A percentile compares a stretch with the other conserved stretches of the same genome.
These are phyloP conservation scores for Ensete ventricosum DNA, from an alignment of 176 grass and related monocot species.

Conservation along the genomic window DNA sequence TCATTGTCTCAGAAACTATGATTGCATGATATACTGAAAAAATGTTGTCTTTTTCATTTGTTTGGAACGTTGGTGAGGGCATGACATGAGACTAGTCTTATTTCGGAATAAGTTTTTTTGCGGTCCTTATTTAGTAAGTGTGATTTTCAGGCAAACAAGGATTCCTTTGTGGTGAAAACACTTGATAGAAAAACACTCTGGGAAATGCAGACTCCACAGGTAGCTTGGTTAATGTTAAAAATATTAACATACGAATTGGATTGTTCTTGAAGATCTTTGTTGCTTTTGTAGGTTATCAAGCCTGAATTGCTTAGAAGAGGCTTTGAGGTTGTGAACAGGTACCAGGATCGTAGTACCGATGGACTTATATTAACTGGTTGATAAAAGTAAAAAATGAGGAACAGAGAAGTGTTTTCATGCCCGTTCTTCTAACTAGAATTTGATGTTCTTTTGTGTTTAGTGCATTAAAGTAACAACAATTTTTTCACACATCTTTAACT, in stretches of 20 bases:
- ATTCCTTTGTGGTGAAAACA: slow-evolving; percentile 85
- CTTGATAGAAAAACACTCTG: slow-evolving; percentile 93
- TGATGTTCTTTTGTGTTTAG: no score
- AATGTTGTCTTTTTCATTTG: no score
- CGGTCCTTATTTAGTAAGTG: not conserved
- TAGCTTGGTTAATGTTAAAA: slow-evolving; percentile 6
- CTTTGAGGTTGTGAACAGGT: slow-evolving; percentile 92
- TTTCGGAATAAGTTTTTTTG: not conserved
- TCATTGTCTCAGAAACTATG: no score
- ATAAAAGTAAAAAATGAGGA: not conserved
- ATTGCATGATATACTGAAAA: no score
- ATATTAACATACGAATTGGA: not conserved
- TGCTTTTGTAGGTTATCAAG: slow-evolving; percentile 61
- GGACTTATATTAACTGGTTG: not conserved
- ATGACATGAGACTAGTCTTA: not conserved
- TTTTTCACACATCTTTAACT: no score
- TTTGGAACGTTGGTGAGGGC: not conserved
- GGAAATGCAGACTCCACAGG: slow-evolving; percentile 99
- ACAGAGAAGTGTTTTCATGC: not conserved
- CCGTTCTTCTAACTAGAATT: not conserved
- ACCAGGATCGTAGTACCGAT: not conserved
- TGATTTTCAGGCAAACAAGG: slow-evolving; percentile 46
- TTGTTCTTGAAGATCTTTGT: slow-evolving; percentile 8
- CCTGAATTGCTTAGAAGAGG: slow-evolving; percentile 66
- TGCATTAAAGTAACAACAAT: no score